Percentiles rank a stretch among this genome's conserved stretches.
Evolutionary conservation across 1,139 yeast species (phyloP).

Genomic region (Hansenula lynferdii): DNA sequence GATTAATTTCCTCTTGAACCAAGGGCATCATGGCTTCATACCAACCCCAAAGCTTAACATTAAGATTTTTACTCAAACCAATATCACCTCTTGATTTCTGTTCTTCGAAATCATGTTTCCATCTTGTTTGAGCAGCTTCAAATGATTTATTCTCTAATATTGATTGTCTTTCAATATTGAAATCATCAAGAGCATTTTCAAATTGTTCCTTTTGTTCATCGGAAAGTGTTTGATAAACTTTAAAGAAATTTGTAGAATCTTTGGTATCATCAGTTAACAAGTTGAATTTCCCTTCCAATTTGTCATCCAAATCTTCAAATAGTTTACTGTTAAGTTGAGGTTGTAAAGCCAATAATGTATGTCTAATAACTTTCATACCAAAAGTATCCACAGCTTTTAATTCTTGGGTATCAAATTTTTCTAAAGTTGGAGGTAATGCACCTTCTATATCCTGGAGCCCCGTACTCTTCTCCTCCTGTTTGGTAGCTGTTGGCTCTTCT

Average conservation of each 20-base stretch:
- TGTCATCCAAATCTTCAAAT: conserved; percentile 32
- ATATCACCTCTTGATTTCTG: conserved; percentile 60
- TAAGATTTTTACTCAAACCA: conserved; percentile 54
- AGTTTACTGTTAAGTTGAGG: conserved; percentile 27
- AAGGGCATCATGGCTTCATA: conserved; percentile 60
- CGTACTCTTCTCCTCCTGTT: neutral
- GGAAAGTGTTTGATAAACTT: conserved; percentile 48
- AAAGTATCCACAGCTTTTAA: conserved; percentile 70
- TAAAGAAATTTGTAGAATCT: conserved; percentile 57
- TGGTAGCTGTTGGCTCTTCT: too few relatives aligned
- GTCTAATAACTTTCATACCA: conserved; percentile 78
- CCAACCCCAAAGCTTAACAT: conserved; percentile 79
- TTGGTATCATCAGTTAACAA: conserved; percentile 27
- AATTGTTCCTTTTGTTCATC: conserved; percentile 50
- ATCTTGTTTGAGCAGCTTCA: conserved; percentile 81
- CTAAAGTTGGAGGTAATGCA: conserved; percentile 18
- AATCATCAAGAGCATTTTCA: conserved; percentile 58
- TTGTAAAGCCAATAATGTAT: conserved; percentile 64
- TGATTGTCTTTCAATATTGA: conserved; percentile 72
- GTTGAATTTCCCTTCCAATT: conserved; percentile 29
- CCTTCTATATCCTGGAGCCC: neutral
- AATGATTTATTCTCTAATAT: conserved; percentile 73
- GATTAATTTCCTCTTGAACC: conserved; percentile 57
- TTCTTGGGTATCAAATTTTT: conserved; percentile 42
- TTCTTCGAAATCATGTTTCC: conserved; percentile 81